Evolutionary conservation across 306 rosid species (phyloP).

Genomic region (Alnus glutinosa): DNA sequence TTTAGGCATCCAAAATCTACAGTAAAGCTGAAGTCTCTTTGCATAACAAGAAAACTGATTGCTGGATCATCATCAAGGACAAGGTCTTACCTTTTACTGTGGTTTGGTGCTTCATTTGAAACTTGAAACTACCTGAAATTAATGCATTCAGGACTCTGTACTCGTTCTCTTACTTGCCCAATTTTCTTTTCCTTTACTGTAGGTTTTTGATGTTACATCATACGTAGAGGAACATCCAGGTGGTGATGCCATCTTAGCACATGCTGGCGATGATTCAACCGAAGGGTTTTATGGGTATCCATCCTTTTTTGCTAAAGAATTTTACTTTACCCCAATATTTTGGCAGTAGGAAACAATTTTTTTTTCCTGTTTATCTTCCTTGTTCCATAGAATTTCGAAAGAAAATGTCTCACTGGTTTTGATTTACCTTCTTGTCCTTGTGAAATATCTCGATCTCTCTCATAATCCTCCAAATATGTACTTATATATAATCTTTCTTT

Average conservation of each 20-base stretch:
- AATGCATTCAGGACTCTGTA: conserved; percentile 5
- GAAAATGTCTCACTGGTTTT: too few species aligned
- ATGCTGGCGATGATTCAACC: conserved; percentile 91
- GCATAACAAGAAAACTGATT: conserved; percentile 83
- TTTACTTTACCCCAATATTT: too few species aligned
- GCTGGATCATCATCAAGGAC: conserved; percentile 94
- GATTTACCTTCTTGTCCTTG: too few species aligned
- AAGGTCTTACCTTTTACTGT: conserved; percentile 46
- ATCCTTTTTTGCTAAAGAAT: neutral
- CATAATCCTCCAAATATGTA: too few species aligned
- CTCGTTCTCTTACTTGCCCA: conserved; percentile 1
- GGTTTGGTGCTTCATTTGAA: conserved; percentile 7
- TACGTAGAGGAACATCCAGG: conserved; percentile 99
- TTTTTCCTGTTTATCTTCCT: too few species aligned
- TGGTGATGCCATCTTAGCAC: conserved; percentile 89
- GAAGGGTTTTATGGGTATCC: conserved; percentile 80
- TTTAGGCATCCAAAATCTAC: conserved; percentile 59
- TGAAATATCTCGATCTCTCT: too few species aligned
- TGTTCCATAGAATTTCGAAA: too few species aligned
- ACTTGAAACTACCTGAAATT: conserved; percentile 2
- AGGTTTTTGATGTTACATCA: conserved; percentile 91
- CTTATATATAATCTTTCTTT: too few species aligned
- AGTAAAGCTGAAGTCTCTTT: conserved; percentile 58
- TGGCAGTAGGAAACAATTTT: too few species aligned
- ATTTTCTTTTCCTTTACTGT: conserved; percentile 10